phyloP scores from a whole-genome alignment of 768 basidiomycete species.

The Boletus pseudo-olivaceus region DNA sequence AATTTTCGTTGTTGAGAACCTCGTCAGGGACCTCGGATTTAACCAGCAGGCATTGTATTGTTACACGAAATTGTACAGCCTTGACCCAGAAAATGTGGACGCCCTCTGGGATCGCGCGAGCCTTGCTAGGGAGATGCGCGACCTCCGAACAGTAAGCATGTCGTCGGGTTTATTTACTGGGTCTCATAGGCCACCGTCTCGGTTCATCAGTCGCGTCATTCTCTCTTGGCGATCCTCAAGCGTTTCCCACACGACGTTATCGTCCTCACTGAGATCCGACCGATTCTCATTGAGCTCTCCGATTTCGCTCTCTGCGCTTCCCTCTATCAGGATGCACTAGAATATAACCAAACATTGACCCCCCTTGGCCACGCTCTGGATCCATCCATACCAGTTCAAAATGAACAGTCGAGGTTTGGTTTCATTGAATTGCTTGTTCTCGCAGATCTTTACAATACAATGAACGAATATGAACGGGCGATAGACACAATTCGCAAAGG shows the following conservation, averaged over 20 bases:
- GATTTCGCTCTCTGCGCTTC: background rate
- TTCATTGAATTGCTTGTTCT: constrained; percentile 8
- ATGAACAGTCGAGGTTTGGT: constrained; percentile 11
- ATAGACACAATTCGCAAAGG: background rate
- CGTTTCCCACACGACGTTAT: constrained; percentile 57
- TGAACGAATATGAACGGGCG: background rate
- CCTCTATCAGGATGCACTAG: background rate
- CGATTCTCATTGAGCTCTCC: background rate
- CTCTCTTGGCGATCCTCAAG: background rate
- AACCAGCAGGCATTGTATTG: background rate
- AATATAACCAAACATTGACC: background rate
- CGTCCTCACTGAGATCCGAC: constrained; percentile 73
- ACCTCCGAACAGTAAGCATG: background rate
- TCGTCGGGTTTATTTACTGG: background rate
- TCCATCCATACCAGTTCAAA: constrained; percentile 4
- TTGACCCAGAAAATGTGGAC: background rate
- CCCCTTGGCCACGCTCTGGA: constrained; percentile 4
- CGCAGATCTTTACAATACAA: background rate
- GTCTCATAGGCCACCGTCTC: background rate
- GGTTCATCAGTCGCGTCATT: background rate
- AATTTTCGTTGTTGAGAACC: constrained; percentile 62
- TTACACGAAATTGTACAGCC: background rate
- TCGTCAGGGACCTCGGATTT: background rate
- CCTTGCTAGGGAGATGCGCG: background rate
- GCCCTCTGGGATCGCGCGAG: background rate